These are phyloP conservation scores for Talaromyces sp. DNA, from an alignment of 2,329 filamentous ascomycete genomes.

Conservation along the genomic window DNA sequence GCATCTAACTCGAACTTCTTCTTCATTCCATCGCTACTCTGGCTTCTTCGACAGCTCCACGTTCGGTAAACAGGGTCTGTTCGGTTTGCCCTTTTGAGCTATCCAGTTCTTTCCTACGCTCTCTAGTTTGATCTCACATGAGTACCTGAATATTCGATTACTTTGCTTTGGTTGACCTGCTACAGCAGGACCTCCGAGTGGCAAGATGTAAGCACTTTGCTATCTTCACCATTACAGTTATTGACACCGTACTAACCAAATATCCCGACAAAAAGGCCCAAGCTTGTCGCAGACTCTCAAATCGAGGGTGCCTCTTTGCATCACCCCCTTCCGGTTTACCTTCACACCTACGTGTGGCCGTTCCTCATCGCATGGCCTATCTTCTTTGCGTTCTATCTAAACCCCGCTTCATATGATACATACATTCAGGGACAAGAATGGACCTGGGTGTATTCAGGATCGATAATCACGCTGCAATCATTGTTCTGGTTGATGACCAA, in stretches of 20 bases:
- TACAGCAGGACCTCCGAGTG: slow-evolving; percentile 16
- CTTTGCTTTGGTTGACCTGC: slow-evolving; percentile 19
- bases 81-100: background rate
- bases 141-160: slow-evolving; percentile 10
- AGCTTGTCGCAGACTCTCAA: slow-evolving; percentile 87
- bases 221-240: background rate
- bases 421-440: slow-evolving; percentile 94
- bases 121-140: slow-evolving; percentile 14
- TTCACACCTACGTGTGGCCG: slow-evolving; percentile 91
- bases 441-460: slow-evolving; percentile 92
- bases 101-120: background rate
- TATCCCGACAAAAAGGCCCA: slow-evolving; percentile 56
- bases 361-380: slow-evolving; percentile 89
- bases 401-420: slow-evolving; percentile 77
- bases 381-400: slow-evolving; percentile 86
- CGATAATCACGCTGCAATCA: slow-evolving; percentile 83
- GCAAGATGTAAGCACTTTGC: slow-evolving; percentile 21
- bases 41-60: slow-evolving; percentile 18
- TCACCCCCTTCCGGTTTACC: slow-evolving; percentile 74
- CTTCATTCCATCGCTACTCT: slow-evolving; percentile 16
- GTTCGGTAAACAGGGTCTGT: background rate
- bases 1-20: slow-evolving; percentile 11
- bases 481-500: slow-evolving; percentile 94
- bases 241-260: slow-evolving; percentile 17
- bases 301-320: slow-evolving; percentile 85